These are phyloP conservation scores for Lepidium aucheri DNA, from an alignment of 345 rosid species.

Conservation along the genomic window DNA sequence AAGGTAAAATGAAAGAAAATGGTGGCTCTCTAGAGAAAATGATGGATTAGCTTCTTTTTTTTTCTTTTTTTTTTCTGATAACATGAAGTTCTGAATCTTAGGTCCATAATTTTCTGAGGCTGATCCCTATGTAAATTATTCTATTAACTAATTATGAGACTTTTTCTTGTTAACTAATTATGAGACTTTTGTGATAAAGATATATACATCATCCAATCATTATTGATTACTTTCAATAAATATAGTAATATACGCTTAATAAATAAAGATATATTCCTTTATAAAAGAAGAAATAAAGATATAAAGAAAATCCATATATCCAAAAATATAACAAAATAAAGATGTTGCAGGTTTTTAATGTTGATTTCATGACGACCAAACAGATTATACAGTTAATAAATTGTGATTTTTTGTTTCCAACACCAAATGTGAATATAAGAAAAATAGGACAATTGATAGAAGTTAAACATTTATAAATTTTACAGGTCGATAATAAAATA, in stretches of 20 bases:
- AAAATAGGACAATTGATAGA: background rate
- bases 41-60: too few relatives aligned
- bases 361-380: conserved; percentile 3
- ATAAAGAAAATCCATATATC: background rate
- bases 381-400: background rate
- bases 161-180: background rate
- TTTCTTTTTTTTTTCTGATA: too few relatives aligned
- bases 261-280: background rate
- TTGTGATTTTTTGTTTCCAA: background rate
- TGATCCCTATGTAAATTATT: too few relatives aligned
- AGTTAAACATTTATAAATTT: background rate
- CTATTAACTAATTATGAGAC: background rate
- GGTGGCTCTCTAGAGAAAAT: too few relatives aligned
- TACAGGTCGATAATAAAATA: background rate
- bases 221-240: background rate
- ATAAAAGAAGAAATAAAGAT: too few relatives aligned
- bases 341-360: conserved; percentile 9
- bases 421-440: background rate
- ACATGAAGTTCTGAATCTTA: too few relatives aligned
- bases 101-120: too few relatives aligned
- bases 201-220: background rate
- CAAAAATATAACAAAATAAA: background rate
- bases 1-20: too few relatives aligned
- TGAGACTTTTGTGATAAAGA: background rate
- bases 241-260: background rate